Conservation (phyloP, 768 basidiomycete species). For the Amanita molliuscula region DNA sequence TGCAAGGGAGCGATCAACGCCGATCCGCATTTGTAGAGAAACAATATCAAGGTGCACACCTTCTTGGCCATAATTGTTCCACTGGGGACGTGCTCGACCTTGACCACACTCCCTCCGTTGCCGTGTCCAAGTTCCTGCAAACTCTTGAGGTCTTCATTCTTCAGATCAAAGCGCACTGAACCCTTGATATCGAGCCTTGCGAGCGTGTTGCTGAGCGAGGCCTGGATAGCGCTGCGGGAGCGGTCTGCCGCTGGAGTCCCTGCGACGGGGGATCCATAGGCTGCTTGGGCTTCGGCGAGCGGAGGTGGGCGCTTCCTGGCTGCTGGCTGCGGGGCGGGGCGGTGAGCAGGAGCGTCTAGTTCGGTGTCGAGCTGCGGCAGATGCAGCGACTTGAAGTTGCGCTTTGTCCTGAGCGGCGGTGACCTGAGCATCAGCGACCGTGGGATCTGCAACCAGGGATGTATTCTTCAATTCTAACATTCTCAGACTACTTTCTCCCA, state of each 20-base stretch:
- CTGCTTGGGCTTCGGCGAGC: slow-evolving; percentile 38
- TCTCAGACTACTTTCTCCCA: no score
- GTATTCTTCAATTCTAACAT: neutral
- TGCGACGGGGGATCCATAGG: neutral
- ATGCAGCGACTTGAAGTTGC: slow-evolving; percentile 83
- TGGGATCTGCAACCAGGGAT: no score
- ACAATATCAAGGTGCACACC: slow-evolving; percentile 33
- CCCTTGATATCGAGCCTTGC: slow-evolving; percentile 80
- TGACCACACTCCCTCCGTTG: slow-evolving; percentile 96
- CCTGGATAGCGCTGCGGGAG: slow-evolving; percentile 57
- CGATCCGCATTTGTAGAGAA: slow-evolving; percentile 16
- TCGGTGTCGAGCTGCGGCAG: slow-evolving; percentile 21
- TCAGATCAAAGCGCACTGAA: slow-evolving; percentile 69
- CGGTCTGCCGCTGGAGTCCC: slow-evolving; percentile 38
- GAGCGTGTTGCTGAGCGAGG: slow-evolving; percentile 70
- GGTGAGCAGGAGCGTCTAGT: neutral
- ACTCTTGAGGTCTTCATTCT: slow-evolving; percentile 85
- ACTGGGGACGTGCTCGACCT: slow-evolving; percentile 87
- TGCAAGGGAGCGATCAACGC: no score
- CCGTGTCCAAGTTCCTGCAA: slow-evolving; percentile 89
- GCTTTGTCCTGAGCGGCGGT: slow-evolving; percentile 71
- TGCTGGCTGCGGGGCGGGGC: slow-evolving; percentile 8
- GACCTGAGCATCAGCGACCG: neutral
- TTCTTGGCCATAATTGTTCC: slow-evolving; percentile 97
- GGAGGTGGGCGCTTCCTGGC: slow-evolving; percentile 70